Evolutionary conservation across 1,139 yeast genomes (phyloP).

Genomic region (Geotrichum australiense): DNA sequence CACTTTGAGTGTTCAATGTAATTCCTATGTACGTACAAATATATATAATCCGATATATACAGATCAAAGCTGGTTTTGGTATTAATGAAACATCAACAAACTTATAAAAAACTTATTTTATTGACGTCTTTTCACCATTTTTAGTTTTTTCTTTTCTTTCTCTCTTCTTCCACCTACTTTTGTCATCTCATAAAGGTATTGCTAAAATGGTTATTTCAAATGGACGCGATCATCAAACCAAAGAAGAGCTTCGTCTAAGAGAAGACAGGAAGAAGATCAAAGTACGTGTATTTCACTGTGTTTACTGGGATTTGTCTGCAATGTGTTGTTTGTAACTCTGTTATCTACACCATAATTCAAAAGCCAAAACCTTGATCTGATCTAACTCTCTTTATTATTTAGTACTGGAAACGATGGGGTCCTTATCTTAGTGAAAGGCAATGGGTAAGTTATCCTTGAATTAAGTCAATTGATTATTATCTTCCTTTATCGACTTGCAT

Average conservation of each 20-base stretch:
- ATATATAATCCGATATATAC: too few relatives aligned
- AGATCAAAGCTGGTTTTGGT: too few relatives aligned
- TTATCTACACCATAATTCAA: neutral
- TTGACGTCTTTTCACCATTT: neutral
- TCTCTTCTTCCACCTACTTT: neutral
- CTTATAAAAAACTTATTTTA: too few relatives aligned
- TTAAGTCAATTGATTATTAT: too few relatives aligned
- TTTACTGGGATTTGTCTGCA: neutral
- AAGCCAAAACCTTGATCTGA: too few relatives aligned
- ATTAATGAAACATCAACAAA: too few relatives aligned
- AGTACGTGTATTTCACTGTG: neutral
- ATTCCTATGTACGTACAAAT: too few relatives aligned
- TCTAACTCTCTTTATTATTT: too few relatives aligned
- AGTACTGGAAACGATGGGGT: conserved; percentile 86
- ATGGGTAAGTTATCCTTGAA: conserved; percentile 44
- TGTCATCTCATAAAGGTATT: neutral
- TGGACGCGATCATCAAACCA: conserved; percentile 35
- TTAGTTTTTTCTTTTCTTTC: neutral
- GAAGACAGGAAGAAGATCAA: conserved; percentile 50
- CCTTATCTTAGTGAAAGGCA: conserved; percentile 86
- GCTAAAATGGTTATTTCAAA: conserved; percentile 28
- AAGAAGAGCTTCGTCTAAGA: conserved; percentile 63
- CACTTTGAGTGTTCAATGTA: too few relatives aligned
- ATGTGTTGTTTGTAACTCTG: neutral
- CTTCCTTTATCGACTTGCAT: neutral